These are phyloP conservation scores for Oryza meridionalis DNA, from an alignment of 176 grass and related monocot genomes.

Conservation along the genomic window DNA sequence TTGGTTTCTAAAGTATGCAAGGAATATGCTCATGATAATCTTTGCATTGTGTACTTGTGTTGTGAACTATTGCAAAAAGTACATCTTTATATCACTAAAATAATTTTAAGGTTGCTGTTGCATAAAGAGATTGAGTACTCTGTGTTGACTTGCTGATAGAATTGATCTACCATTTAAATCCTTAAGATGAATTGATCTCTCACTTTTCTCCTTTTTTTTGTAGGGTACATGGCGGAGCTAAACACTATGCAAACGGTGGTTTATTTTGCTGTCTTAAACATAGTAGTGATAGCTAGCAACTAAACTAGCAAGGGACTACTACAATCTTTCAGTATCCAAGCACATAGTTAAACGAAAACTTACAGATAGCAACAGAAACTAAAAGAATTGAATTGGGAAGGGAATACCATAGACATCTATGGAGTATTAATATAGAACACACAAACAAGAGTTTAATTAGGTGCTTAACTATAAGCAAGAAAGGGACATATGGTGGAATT, in stretches of 20 bases:
- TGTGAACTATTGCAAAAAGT: neutral
- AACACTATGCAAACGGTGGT: neutral
- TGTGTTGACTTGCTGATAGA: neutral
- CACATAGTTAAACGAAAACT: neutral
- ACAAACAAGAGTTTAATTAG: neutral
- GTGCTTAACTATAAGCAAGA: neutral
- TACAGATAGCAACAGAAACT: neutral
- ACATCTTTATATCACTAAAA: neutral
- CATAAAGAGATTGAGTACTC: neutral
- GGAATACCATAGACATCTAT: neutral
- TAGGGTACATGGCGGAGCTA: no score
- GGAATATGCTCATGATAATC: neutral
- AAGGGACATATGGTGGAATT: neutral
- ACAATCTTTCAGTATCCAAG: no score
- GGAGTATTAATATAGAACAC: conserved; percentile 9
- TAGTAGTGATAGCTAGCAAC: neutral
- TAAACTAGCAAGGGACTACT: neutral
- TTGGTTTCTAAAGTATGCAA: neutral
- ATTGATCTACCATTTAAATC: neutral
- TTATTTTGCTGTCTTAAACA: neutral
- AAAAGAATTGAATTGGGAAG: neutral
- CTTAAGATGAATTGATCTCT: no score
- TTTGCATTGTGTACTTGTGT: neutral
- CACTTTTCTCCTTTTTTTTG: no score
- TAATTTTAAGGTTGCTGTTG: neutral